A percentile compares a stretch with the other conserved stretches of the same genome.
Evolutionary conservation across 2,329 filamentous ascomycete species (phyloP).

Genomic region (Beauveria varroae): DNA sequence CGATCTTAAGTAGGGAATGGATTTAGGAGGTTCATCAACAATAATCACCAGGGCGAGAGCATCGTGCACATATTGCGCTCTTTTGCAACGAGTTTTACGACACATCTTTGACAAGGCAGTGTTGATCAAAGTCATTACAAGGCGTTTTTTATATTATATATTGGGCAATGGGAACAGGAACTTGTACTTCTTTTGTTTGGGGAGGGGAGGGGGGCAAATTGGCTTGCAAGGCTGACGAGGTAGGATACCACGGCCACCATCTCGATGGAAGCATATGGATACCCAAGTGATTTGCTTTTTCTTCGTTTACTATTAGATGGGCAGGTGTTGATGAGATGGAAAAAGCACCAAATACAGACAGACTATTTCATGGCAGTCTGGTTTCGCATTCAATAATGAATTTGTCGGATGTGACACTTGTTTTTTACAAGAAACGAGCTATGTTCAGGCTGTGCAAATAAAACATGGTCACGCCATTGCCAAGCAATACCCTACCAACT

Average conservation of each 20-base stretch:
- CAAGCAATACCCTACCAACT: neutral
- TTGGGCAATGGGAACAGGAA: neutral
- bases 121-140: constrained; percentile 10
- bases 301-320: constrained; percentile 6
- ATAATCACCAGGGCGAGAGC: neutral
- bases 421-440: neutral
- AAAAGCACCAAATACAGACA: neutral
- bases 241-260: neutral
- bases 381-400: neutral
- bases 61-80: constrained; percentile 3
- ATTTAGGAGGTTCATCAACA: neutral
- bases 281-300: constrained; percentile 6
- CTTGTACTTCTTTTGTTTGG: neutral
- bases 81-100: constrained; percentile 8
- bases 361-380: neutral
- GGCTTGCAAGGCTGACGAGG: constrained; percentile 3
- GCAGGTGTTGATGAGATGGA: neutral
- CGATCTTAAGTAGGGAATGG: neutral
- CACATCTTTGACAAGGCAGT: constrained; percentile 7
- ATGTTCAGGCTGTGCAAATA: neutral
- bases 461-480: neutral
- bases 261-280: constrained; percentile 9
- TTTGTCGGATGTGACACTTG: neutral
- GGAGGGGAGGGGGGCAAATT: neutral
- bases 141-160: constrained; percentile 5